Evolutionary conservation across 352 stramenopile species (phyloP), one percentile per base, ranked within the genome.

Genomic region (Nothophytophthora sp.): DNA sequence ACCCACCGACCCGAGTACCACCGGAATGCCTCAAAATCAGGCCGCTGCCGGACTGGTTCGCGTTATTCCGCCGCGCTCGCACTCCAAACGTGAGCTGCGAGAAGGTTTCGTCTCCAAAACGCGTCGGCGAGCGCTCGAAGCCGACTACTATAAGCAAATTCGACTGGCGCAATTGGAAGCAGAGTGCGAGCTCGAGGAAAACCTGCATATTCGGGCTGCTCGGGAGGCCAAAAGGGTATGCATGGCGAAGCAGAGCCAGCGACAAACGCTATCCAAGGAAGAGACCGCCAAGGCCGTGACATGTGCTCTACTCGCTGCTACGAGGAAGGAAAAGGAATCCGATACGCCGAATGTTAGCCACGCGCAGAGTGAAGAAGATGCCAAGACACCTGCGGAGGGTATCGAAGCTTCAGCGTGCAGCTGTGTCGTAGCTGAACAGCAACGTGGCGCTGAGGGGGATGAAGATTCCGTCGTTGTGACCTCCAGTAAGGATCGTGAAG

Each of bases 131-230:
- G 79, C 79, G 7, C 56, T 84, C 4, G 76, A 90, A 54, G 64
- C 73, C 4, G 76, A 87, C 33, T 86, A 87, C 35, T 77, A 75
- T 37, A 88, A 87, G 38, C 76, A 90, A 43, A 46, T 87, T 36
- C 79, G 76, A 5, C 59, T 90, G 6, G 80, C 74, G 19, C 63
- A 90, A 42, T 59, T 90, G 1, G 74, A 90, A 43, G 74, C 73
- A 2, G 74, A 90, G 50, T 90, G 80, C 36, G 80, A 90, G 41
- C 45, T 90, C 16, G 76, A 90, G 44, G 80, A 90, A 44, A 90
- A 90, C 34, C 42, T 90, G 27, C 70, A 74, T 12, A 84, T 90
- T 47, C 73, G 78, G 51, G 69, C 68, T 13, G 73, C 61, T 28
- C 64, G 76, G 0, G 67, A 81, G 30, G 73, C 68, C 9, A 67